These are phyloP conservation scores for Didymellaceae sp. DNA, from an alignment of 2,329 filamentous ascomycete species.

Conservation along the genomic window DNA sequence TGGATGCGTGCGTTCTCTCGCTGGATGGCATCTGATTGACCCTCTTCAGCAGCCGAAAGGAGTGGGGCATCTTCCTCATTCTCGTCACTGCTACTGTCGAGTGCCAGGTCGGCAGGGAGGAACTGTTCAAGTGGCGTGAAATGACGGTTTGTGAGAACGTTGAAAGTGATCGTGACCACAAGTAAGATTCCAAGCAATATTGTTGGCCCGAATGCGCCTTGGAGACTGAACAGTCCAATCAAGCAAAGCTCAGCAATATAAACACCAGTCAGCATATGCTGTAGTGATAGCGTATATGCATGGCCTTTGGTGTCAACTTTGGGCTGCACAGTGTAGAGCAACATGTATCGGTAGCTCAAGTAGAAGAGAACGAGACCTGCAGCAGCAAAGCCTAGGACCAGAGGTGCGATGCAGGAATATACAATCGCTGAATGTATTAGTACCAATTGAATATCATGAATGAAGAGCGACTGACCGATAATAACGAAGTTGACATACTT, in stretches of 20 bases:
- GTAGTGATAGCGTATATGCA: conserved; percentile 84
- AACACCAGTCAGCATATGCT: conserved; percentile 82
- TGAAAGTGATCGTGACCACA: conserved; percentile 42
- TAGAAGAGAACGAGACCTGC: conserved; percentile 83
- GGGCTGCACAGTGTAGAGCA: conserved; percentile 85
- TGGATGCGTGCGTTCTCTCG: conserved; percentile 34
- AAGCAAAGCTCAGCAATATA: conserved; percentile 85
- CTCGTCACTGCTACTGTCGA: conserved; percentile 23
- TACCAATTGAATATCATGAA: background rate
- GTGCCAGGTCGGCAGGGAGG: conserved; percentile 42
- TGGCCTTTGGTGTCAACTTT: conserved; percentile 86
- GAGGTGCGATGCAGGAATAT: conserved; percentile 84
- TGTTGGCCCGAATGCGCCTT: conserved; percentile 41
- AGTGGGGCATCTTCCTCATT: conserved; percentile 40
- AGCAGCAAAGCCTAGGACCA: conserved; percentile 82
- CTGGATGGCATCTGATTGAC: conserved; percentile 28
- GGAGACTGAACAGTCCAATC: conserved; percentile 75
- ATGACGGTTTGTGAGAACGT: conserved; percentile 43
- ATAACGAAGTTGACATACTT: conserved; percentile 51
- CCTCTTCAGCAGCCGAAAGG: conserved; percentile 41
- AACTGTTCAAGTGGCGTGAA: conserved; percentile 45
- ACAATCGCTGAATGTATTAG: conserved; percentile 67
- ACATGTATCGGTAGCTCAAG: conserved; percentile 86
- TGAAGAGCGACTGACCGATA: conserved; percentile 42
- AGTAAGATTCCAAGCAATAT: conserved; percentile 43